phyloP scores from a whole-genome alignment of 2,329 filamentous ascomycete species.

The Venturia effusa region DNA sequence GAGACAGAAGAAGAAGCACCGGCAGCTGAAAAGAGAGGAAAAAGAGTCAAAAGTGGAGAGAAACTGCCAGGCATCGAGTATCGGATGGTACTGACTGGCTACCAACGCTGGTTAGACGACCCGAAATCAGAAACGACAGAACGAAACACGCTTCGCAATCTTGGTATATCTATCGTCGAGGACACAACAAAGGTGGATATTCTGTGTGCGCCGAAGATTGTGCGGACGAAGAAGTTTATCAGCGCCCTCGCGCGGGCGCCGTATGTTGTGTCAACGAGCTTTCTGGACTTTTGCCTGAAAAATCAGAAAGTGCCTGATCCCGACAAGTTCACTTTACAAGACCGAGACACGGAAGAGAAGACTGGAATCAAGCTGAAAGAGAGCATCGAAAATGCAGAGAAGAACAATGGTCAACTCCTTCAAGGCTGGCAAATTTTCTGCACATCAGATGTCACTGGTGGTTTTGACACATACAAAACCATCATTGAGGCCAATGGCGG shows the following conservation, averaged over 20 bases:
- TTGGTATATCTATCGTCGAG: conserved; percentile 72
- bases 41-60: conserved; percentile 31
- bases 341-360: conserved; percentile 60
- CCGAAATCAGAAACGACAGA: conserved; percentile 62
- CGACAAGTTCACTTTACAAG: conserved; percentile 56
- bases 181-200: conserved; percentile 71
- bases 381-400: conserved; percentile 58
- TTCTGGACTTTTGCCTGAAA: conserved; percentile 67
- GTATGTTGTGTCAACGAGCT: conserved; percentile 63
- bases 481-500: conserved; percentile 88
- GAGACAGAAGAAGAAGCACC: conserved; percentile 33
- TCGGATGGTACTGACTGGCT: conserved; percentile 73
- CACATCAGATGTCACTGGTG: conserved; percentile 67
- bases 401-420: conserved; percentile 68
- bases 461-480: conserved; percentile 70
- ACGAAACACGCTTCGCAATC: conserved; percentile 63
- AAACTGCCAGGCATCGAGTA: conserved; percentile 53
- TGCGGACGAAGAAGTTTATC: conserved; percentile 90
- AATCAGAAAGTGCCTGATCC: conserved; percentile 53
- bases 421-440: conserved; percentile 73
- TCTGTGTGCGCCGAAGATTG: conserved; percentile 73
- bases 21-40: conserved; percentile 53
- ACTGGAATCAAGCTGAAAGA: conserved; percentile 59
- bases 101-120: conserved; percentile 68
- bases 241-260: conserved; percentile 75